Evolutionary conservation across 139 green algal species (phyloP).

Genomic region (Chlamydomonas sp.): DNA sequence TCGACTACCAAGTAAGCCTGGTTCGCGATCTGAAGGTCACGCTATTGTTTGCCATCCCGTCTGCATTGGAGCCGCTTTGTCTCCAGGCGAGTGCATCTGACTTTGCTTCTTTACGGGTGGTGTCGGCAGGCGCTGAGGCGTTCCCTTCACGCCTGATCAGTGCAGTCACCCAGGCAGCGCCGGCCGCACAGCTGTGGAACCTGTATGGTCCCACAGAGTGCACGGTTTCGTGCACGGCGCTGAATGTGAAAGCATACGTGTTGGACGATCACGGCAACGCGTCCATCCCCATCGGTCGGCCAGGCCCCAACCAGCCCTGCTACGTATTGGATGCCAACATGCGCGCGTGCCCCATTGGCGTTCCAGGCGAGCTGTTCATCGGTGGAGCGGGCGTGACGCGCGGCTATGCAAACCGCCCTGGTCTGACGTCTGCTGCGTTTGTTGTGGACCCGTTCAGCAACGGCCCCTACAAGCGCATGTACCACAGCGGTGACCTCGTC

Average conservation of each 20-base stretch:
- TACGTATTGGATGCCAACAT: conserved; percentile 28
- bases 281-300: conserved; percentile 29
- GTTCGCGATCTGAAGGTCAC: no score
- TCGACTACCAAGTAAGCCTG: no score
- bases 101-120: neutral
- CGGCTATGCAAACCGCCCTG: conserved; percentile 6
- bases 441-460: neutral
- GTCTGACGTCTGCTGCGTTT: neutral
- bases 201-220: conserved; percentile 6
- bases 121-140: neutral
- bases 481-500: conserved; percentile 42
- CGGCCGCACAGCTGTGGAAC: neutral
- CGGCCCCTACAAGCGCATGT: conserved; percentile 32
- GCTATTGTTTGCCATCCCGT: no score
- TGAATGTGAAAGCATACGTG: no score
- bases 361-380: conserved; percentile 46
- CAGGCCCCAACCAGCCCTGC: conserved; percentile 28
- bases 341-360: conserved; percentile 29
- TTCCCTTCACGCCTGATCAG: neutral
- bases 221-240: no score
- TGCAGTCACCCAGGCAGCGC: neutral
- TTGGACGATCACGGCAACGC: no score
- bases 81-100: neutral
- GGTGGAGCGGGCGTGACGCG: conserved; percentile 2
- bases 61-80: no score